These are phyloP conservation scores for Rhodotorula toruloides DNA, from an alignment of 768 basidiomycete genomes.

Conservation along the genomic window DNA sequence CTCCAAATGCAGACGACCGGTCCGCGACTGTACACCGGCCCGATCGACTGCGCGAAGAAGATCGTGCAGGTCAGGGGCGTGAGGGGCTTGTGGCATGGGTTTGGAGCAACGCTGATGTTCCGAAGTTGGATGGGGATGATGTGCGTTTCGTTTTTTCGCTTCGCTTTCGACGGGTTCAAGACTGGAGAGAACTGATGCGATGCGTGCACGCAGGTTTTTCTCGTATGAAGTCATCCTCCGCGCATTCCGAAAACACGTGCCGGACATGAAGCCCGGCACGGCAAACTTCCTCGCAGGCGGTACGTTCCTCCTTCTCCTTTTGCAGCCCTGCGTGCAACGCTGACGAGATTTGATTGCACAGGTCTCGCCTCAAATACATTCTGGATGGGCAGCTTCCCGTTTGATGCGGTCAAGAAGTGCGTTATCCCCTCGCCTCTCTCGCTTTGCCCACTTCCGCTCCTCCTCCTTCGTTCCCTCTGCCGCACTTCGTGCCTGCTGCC, in stretches of 20 bases:
- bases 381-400: constrained; percentile 66
- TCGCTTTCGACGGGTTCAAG: constrained; percentile 51
- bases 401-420: constrained; percentile 79
- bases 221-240: constrained; percentile 24
- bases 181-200: constrained; percentile 53
- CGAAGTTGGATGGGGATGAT: constrained; percentile 57
- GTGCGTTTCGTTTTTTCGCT: constrained; percentile 40
- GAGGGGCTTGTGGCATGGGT: constrained; percentile 67
- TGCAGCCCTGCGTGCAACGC: neutral
- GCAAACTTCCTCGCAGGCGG: constrained; percentile 49
- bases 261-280: constrained; percentile 42
- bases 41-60: constrained; percentile 62
- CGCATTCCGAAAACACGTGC: neutral
- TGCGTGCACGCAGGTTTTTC: constrained; percentile 3
- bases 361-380: constrained; percentile 56
- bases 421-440: constrained; percentile 34
- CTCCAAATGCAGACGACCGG: constrained; percentile 59
- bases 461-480: neutral
- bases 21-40: constrained; percentile 51
- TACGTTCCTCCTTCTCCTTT: neutral
- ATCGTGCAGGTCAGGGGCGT: constrained; percentile 61
- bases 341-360: constrained; percentile 48
- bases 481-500: neutral
- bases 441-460: neutral
- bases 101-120: constrained; percentile 67